Evolutionary conservation across 2,329 filamentous ascomycete species (phyloP).

Genomic region (Talaromyces sp.): DNA sequence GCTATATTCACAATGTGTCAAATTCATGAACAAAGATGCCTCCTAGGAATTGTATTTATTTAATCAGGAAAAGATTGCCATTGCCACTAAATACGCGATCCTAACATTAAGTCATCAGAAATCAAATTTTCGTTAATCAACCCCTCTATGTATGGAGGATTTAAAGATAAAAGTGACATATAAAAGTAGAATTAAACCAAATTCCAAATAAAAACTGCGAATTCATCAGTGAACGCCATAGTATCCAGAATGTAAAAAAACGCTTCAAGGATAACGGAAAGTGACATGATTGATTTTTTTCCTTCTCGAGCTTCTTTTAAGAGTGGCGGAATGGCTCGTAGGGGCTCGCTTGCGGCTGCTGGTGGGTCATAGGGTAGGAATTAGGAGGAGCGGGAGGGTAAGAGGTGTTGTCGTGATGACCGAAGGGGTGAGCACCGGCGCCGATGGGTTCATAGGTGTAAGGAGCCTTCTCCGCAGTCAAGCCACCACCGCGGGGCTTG

Average conservation of each 20-base stretch:
- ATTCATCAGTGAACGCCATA: slow-evolving; percentile 17
- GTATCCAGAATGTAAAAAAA: slow-evolving; percentile 25
- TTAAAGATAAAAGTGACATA: slow-evolving; percentile 1
- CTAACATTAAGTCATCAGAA: slow-evolving; percentile 15
- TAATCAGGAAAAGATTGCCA: too few species aligned
- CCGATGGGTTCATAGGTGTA: slow-evolving; percentile 63
- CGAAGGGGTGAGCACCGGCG: slow-evolving; percentile 26
- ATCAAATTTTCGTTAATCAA: slow-evolving; percentile 14
- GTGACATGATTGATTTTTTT: neutral
- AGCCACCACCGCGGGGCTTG: slow-evolving; percentile 38
- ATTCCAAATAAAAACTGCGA: slow-evolving; percentile 5
- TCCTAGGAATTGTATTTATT: too few species aligned
- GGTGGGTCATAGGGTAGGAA: slow-evolving; percentile 30
- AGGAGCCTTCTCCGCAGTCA: slow-evolving; percentile 62
- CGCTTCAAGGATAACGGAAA: slow-evolving; percentile 17
- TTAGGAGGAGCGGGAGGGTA: slow-evolving; percentile 29
- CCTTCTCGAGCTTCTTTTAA: slow-evolving; percentile 20
- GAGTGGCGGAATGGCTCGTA: slow-evolving; percentile 45
- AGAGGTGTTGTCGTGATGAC: slow-evolving; percentile 27
- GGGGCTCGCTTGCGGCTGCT: slow-evolving; percentile 28
- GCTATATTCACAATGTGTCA: too few species aligned
- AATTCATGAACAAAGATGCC: too few species aligned
- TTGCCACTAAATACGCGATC: neutral
- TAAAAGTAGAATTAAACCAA: neutral
- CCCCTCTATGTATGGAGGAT: neutral